Conservation (phyloP, 2,329 filamentous ascomycete genomes). For the Penicillium digitatum region DNA sequence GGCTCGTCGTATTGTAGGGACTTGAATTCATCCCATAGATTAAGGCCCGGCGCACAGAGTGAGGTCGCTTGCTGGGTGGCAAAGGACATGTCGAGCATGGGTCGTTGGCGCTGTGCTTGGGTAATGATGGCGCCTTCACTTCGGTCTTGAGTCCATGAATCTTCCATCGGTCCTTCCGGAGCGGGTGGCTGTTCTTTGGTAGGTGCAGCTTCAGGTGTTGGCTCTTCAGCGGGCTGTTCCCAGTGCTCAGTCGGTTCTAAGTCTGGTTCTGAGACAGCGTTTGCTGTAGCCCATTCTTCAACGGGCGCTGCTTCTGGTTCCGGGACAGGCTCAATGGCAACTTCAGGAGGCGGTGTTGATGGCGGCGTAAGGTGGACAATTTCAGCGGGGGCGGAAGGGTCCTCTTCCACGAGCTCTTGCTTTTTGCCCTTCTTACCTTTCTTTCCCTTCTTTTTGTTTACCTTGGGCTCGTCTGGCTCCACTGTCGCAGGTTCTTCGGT, state of each 20-base stretch:
- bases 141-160: conserved; percentile 7
- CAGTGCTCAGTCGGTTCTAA: not conserved
- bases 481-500: not conserved
- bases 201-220: not conserved
- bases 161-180: not conserved
- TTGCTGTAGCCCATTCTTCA: not conserved
- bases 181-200: not conserved
- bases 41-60: conserved; percentile 30
- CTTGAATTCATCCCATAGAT: conserved; percentile 40
- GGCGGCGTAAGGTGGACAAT: conserved; percentile 36
- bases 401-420: conserved; percentile 23
- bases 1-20: conserved; percentile 34
- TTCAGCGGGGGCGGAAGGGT: conserved; percentile 12
- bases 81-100: conserved; percentile 37
- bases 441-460: conserved; percentile 24
- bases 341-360: conserved; percentile 34
- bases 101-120: conserved; percentile 10
- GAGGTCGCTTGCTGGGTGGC: conserved; percentile 33
- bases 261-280: conserved; percentile 1
- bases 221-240: conserved; percentile 1
- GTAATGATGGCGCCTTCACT: not conserved
- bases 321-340: not conserved
- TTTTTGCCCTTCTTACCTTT: conserved; percentile 31
- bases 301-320: conserved; percentile 10
- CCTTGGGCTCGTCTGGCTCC: conserved; percentile 2